Evolutionary conservation across 805 yeast genomes (phyloP), one percentile per base, ranked within the genome.

Genomic region (Pichia exigua): DNA sequence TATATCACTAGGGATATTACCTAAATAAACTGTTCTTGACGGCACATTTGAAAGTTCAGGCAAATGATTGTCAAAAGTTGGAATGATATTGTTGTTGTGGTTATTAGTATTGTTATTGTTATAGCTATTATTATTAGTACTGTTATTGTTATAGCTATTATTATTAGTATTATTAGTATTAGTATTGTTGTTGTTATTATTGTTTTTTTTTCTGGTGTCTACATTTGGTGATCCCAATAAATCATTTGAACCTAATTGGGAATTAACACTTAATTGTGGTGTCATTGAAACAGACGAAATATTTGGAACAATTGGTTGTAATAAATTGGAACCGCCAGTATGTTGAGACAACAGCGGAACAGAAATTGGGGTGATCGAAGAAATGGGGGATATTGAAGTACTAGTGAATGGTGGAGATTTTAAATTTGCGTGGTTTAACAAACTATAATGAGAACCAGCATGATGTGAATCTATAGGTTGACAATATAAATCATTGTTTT

Each of bases 11-110:
- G 98, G 97, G 40, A 92, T 77, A 64, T 88, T 89, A 17, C 97
- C 97, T 61, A 92, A 73, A 64, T 89, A 88, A 11, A 92, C 95
- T 0, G 97, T 89, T 65, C 97, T 80, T 21, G 90, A 83, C 40
- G 72, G 66, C 3, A 57, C 55, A 24, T 56, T 48, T 18, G 61
- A 52, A 18, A 52, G 28, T 43, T 52, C 52, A 6, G 46, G 11
- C 18, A 45, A 35, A 35, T 17, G 3, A n/a, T 35, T 35, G 22
- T 42, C 21, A n/a, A 18, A 10, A 26, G 10, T 26, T 41, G 38
- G n/a, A 2, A 7, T 20, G 1, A 12, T 7, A 22, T 44, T 30
- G 13, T 22, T 22, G 2, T 22, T 15, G 32, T 42, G 49, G 48
- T 6, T 24, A 32, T 9, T 4, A 24, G n/a, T 44, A 9, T 20